These are phyloP conservation scores for Eimeria zaria DNA, from an alignment of 169 alveolate genomes.

Conservation along the genomic window DNA sequence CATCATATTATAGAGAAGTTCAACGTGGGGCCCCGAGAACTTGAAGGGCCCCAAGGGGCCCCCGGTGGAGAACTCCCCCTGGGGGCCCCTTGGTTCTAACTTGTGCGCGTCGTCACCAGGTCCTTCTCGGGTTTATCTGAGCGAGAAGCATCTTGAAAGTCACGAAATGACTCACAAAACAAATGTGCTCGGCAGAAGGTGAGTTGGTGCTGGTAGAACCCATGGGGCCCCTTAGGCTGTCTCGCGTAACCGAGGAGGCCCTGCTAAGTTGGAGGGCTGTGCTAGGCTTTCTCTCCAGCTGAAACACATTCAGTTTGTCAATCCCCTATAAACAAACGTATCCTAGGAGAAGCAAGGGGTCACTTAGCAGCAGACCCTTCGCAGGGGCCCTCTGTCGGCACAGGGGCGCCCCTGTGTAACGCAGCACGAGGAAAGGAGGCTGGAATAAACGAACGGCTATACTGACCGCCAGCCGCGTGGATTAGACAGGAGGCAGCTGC, in stretches of 20 bases:
- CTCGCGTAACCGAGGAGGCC: background rate
- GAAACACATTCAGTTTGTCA: background rate
- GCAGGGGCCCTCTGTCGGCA: background rate
- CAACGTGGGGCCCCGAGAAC: conserved; percentile 3
- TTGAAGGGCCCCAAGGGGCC: no score
- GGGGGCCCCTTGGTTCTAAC: background rate
- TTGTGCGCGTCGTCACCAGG: background rate
- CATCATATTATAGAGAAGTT: no score
- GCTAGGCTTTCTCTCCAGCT: background rate
- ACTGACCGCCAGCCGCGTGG: background rate
- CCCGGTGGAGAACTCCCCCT: background rate
- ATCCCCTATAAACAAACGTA: background rate
- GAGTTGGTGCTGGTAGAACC: background rate
- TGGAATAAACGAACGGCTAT: background rate
- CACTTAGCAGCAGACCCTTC: background rate
- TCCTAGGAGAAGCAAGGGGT: background rate
- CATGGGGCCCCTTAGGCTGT: background rate
- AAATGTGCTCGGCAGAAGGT: background rate
- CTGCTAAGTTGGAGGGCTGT: background rate
- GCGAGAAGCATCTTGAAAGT: background rate
- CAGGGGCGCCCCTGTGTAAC: conserved; percentile 13
- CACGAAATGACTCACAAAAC: background rate
- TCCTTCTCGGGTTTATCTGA: background rate
- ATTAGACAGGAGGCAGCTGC: background rate
- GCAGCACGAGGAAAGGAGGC: background rate